Evolutionary conservation across 352 stramenopile genomes (phyloP).

Genomic region (Lagenidium giganteum): DNA sequence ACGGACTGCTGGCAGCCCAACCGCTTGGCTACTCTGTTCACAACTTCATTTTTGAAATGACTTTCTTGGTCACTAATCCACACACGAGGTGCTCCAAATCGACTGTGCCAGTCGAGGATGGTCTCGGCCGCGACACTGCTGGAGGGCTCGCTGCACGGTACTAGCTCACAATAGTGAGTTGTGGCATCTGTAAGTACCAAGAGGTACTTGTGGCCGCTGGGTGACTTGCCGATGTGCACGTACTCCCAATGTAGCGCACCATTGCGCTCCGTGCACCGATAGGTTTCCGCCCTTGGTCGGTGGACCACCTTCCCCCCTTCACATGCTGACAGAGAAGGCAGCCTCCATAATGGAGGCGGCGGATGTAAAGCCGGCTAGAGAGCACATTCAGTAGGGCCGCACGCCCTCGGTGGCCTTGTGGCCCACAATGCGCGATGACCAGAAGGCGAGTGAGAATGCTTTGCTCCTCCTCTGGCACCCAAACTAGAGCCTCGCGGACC

Average conservation of each 20-base stretch:
- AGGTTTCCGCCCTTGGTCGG: constrained; percentile 6
- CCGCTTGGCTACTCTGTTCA: constrained; percentile 10
- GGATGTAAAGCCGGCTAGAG: too few species aligned
- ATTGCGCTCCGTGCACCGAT: constrained; percentile 14
- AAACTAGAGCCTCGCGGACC: too few species aligned
- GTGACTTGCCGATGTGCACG: constrained; percentile 18
- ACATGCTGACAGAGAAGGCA: constrained; percentile 22
- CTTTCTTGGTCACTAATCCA: constrained; percentile 22
- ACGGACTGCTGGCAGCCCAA: constrained; percentile 14
- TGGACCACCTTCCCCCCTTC: constrained; percentile 10
- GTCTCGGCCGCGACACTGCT: constrained; percentile 9
- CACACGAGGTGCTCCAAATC: constrained; percentile 13
- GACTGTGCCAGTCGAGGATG: constrained; percentile 19
- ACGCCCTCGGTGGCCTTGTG: constrained; percentile 7
- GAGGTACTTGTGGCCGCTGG: constrained; percentile 11
- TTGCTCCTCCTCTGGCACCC: too few species aligned
- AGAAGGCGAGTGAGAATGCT: too few species aligned
- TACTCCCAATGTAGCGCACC: constrained; percentile 27
- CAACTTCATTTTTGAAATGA: constrained; percentile 28
- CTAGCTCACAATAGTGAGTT: constrained; percentile 21
- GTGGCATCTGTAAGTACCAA: constrained; percentile 24
- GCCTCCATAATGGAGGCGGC: too few species aligned
- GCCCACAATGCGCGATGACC: constrained; percentile 10
- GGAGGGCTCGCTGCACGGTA: constrained; percentile 11
- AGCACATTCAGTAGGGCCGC: too few species aligned